Percentiles rank a stretch among this genome's conserved stretches.
Evolutionary conservation across 1,139 yeast genomes (phyloP).

Genomic region (Eremothecium gossypii): DNA sequence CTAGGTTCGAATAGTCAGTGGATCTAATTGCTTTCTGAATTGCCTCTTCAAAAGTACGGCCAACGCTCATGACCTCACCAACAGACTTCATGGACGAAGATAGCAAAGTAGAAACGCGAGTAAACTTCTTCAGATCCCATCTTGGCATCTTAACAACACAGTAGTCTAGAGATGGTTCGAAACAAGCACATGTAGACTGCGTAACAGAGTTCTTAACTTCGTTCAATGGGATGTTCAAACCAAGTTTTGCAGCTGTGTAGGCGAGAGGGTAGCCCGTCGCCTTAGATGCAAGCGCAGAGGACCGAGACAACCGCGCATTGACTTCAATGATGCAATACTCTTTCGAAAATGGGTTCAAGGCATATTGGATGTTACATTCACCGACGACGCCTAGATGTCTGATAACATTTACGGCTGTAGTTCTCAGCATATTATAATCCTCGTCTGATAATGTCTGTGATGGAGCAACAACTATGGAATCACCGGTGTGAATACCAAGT

Average conservation of each 20-base stretch:
- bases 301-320: constrained; percentile 93
- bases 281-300: constrained; percentile 96
- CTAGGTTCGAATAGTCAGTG: constrained; percentile 88
- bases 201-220: constrained; percentile 93
- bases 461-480: constrained; percentile 97
- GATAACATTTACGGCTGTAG: constrained; percentile 94
- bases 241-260: constrained; percentile 95
- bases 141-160: constrained; percentile 97
- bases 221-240: constrained; percentile 85
- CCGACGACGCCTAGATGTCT: constrained; percentile 99
- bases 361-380: constrained; percentile 98
- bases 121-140: constrained; percentile 97
- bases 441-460: constrained; percentile 96
- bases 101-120: constrained; percentile 79
- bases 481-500: constrained; percentile 97
- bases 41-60: constrained; percentile 96
- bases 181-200: constrained; percentile 90
- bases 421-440: constrained; percentile 95
- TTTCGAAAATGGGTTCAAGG: constrained; percentile 85
- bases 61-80: constrained; percentile 98
- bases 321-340: constrained; percentile 98
- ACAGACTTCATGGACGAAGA: constrained; percentile 97
- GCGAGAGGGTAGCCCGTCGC: constrained; percentile 99
- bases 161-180: constrained; percentile 96
- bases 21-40: constrained; percentile 97